Evolutionary conservation across 345 rosid genomes (phyloP).

Genomic region (Balakata baccata): DNA sequence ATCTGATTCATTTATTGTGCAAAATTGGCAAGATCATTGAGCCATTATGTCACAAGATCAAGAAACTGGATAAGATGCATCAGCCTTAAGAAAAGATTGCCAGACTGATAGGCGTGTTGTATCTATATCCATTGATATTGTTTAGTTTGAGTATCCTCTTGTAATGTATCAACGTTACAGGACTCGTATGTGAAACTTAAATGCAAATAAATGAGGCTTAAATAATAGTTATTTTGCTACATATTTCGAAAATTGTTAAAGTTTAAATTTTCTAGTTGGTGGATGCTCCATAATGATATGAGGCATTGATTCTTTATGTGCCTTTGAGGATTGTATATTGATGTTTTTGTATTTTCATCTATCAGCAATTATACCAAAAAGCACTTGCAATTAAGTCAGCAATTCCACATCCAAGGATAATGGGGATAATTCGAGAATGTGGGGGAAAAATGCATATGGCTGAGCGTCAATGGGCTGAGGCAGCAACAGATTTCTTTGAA

Average conservation of each 20-base stretch:
- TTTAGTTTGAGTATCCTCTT: not conserved
- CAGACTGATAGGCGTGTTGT: not conserved
- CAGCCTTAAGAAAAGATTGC: not conserved
- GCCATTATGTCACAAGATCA: not conserved
- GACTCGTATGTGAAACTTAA: not conserved
- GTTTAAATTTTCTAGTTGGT: not conserved
- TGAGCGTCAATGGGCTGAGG: slow-evolving; percentile 98
- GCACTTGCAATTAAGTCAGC: slow-evolving; percentile 99
- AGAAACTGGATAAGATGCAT: not conserved
- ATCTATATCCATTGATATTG: not conserved
- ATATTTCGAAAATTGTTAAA: not conserved
- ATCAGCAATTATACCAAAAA: slow-evolving; percentile 93
- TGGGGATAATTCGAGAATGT: slow-evolving; percentile 99
- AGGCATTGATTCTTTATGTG: not conserved
- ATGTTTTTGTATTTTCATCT: slow-evolving; percentile 1
- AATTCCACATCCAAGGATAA: slow-evolving; percentile 99
- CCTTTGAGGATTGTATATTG: not conserved
- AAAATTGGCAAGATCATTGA: not conserved
- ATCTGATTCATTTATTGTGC: not conserved
- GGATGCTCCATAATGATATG: not conserved
- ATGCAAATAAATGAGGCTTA: not conserved
- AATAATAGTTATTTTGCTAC: not conserved
- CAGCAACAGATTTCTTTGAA: slow-evolving; percentile 98
- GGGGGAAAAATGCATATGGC: slow-evolving; percentile 99
- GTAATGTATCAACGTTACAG: not conserved